These are phyloP conservation scores for Westerdykella aurantiaca DNA, from an alignment of 2,329 filamentous ascomycete genomes.

Conservation along the genomic window DNA sequence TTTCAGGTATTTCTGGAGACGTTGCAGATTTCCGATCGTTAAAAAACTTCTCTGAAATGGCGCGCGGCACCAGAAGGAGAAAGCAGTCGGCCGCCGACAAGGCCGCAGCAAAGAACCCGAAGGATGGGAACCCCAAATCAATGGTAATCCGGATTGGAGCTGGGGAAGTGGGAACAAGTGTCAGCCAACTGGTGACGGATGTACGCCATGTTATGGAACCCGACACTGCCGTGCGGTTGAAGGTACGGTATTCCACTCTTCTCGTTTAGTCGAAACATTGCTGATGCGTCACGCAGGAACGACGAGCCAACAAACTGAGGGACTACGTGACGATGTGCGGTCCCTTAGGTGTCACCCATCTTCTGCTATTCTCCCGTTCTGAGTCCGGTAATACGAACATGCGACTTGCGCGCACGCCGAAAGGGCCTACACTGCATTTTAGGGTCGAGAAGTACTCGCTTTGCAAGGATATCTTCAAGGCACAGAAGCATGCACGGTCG, in stretches of 20 bases:
- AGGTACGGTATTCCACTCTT: constrained; percentile 40
- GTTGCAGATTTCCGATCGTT: too few relatives aligned
- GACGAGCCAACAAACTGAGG: constrained; percentile 77
- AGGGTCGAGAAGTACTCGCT: constrained; percentile 91
- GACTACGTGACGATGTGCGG: constrained; percentile 97
- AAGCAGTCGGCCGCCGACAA: constrained; percentile 33
- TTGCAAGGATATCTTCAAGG: constrained; percentile 80
- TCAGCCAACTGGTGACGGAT: constrained; percentile 87
- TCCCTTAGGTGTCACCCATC: constrained; percentile 84
- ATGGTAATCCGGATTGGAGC: constrained; percentile 98
- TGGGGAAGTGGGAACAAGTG: constrained; percentile 82
- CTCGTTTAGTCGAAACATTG: background rate
- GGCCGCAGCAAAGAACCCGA: constrained; percentile 50
- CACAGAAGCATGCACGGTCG: constrained; percentile 75
- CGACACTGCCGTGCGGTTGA: constrained; percentile 80
- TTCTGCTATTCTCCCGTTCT: constrained; percentile 88
- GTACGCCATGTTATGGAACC: constrained; percentile 94
- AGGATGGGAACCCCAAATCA: constrained; percentile 72
- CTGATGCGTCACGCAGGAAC: constrained; percentile 49
- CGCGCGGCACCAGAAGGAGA: constrained; percentile 25
- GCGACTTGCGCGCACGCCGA: constrained; percentile 77
- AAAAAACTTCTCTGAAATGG: constrained; percentile 14
- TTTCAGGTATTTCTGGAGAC: too few relatives aligned
- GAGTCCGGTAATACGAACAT: constrained; percentile 88
- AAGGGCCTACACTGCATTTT: constrained; percentile 91